Conservation (phyloP, 169 alveolate genomes). For the Sarcocystis neurona region DNA sequence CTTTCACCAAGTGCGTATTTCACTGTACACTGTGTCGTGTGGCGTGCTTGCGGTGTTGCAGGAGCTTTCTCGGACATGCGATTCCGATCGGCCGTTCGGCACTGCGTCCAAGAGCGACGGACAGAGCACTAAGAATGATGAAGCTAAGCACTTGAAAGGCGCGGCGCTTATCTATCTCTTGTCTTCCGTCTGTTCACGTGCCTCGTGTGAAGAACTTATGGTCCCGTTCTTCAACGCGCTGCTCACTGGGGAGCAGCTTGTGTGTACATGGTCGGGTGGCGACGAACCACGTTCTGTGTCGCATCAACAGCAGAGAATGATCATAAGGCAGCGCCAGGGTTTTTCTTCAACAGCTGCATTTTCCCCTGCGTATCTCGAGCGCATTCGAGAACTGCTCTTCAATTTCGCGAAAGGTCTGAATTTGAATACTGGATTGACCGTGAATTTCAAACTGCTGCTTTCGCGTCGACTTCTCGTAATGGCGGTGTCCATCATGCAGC, state of each 20-base stretch:
- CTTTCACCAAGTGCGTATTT: no score
- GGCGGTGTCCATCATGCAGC: slow-evolving; percentile 55
- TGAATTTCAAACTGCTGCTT: slow-evolving; percentile 12
- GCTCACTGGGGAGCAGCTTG: background rate
- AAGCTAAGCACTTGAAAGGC: slow-evolving; percentile 59
- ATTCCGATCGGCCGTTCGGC: slow-evolving; percentile 48
- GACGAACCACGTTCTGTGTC: no score
- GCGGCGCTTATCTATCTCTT: slow-evolving; percentile 48
- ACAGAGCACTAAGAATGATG: slow-evolving; percentile 44
- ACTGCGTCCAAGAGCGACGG: slow-evolving; percentile 23
- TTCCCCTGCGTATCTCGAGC: slow-evolving; percentile 41
- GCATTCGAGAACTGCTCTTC: slow-evolving; percentile 53
- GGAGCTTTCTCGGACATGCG: slow-evolving; percentile 55
- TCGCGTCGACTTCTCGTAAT: slow-evolving; percentile 53
- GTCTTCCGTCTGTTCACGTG: background rate
- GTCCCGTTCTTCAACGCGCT: slow-evolving; percentile 16
- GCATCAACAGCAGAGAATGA: background rate
- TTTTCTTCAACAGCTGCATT: slow-evolving; percentile 39
- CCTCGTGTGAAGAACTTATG: background rate
- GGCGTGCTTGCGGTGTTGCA: background rate
- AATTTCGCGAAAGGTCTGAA: slow-evolving; percentile 45
- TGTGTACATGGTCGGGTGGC: no score
- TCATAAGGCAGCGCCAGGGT: slow-evolving; percentile 16
- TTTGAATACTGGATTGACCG: slow-evolving; percentile 25
- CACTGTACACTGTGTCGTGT: no score